Evolutionary conservation across 2,329 filamentous ascomycete genomes (phyloP), one percentile per base, ranked within the genome.

Genomic region (Xylaria sp.): DNA sequence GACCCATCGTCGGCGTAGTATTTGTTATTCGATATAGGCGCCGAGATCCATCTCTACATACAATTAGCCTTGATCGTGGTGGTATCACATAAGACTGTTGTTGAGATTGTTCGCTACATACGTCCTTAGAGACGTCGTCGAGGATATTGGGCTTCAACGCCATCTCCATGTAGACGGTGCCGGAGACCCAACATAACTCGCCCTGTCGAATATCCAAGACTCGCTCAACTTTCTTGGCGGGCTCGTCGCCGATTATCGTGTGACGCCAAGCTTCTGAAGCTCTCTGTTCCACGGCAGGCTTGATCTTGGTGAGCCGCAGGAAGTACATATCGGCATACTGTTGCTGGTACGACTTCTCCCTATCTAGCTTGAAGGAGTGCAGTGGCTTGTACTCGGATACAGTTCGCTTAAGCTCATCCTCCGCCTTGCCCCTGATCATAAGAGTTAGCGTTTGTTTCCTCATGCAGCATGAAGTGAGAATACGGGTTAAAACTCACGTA

Each of bases 251-350:
- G 71, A 98, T 89, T 76, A 91, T 86, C 61, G 93, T 91, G 58
- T 88, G 90, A 53, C 88, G 85, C 93, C 96, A 99, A 6, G 91
- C 89, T 38, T 90, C 89, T 17, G 82, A 80, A 0, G 94, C 95
- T 57, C 92, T 85, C 69, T 87, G 80, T 73, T 97, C 92, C 0
- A 97, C 92, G 0, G 88, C 86, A 10, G 94, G 92, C 80, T 95
- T 97, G 78, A 99, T 88, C 80, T 92, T 92, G 42, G 93, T 89
- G 27, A 99, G 86, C 13, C 96, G 92, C 73, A 97, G 79, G 77
- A 97, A 99, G 85, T 99, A 99, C 88, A 98, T 95, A 80, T 99
- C 96, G 69, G 92, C 93, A 86, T 92, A 99, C 81, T 99, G 96
- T 79, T 98, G 96, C 78, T 94, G 86, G 79, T 98, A 99, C 61